Conservation (phyloP, 176 grass and related monocot species). For the Oryza officinalis region DNA sequence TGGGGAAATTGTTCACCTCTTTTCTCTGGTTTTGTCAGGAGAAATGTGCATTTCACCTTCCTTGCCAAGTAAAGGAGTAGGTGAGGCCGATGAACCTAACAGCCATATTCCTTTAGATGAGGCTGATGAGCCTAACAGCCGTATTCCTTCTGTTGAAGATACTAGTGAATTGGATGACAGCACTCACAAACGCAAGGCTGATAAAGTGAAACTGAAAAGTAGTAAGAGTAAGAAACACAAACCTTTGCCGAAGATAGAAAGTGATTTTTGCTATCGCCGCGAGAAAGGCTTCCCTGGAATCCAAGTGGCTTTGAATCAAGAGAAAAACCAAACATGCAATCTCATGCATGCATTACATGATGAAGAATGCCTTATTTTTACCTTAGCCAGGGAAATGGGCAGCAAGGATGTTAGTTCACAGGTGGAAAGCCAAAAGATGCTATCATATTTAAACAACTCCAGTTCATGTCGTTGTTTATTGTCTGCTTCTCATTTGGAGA, state of each 20-base stretch:
- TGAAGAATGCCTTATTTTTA: slow-evolving; percentile 50
- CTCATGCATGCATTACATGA: slow-evolving; percentile 24
- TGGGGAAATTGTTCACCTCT: slow-evolving; percentile 73
- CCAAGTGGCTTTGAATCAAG: slow-evolving; percentile 58
- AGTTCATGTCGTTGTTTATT: slow-evolving; percentile 44
- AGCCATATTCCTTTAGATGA: too few relatives aligned
- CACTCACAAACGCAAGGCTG: slow-evolving; percentile 55
- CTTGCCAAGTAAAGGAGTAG: slow-evolving; percentile 79
- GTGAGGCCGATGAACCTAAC: slow-evolving; percentile 59
- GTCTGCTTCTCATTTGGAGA: slow-evolving; percentile 47
- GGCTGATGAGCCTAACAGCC: slow-evolving; percentile 33
- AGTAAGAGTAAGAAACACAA: slow-evolving; percentile 67
- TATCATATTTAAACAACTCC: slow-evolving; percentile 23
- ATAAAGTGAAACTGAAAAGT: slow-evolving; percentile 40
- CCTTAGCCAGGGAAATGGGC: slow-evolving; percentile 37
- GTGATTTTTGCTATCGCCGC: slow-evolving; percentile 59
- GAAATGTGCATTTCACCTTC: slow-evolving; percentile 64
- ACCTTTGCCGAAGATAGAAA: slow-evolving; percentile 55
- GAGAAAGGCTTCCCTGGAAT: slow-evolving; percentile 95
- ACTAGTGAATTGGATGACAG: slow-evolving; percentile 18
- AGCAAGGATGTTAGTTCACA: slow-evolving; percentile 37
- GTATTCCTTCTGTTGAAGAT: slow-evolving; percentile 34
- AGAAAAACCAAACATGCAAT: slow-evolving; percentile 45
- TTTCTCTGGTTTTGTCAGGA: slow-evolving; percentile 67
- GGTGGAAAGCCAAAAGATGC: slow-evolving; percentile 3